Base-by-base conservation (phyloP, 2,329 filamentous ascomycete species). In the Keithomyces neogunnii region DNA sequence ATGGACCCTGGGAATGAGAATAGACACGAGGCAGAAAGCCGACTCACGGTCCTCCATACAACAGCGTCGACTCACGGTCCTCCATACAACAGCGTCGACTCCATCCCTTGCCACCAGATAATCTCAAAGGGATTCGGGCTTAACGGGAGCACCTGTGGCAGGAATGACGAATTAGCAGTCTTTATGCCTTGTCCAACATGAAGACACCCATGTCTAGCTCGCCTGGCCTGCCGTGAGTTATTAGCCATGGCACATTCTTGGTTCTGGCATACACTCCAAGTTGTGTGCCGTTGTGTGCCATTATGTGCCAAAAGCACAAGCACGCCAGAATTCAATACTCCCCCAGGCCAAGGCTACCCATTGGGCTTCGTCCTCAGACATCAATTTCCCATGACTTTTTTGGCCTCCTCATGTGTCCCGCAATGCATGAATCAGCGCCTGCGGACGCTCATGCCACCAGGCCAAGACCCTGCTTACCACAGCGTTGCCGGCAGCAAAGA, bases 401-500 rank as follows among this genome's bases (percentile, higher is more conserved):
- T 26, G 11, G 30, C 47, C 11, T 51, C 8, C 40, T 39, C 6
- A 19, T 28, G 45, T 38, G 42, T 11, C 45, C 6, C 19, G 19
- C 35, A 29, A 32, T 26, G 43, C 31, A 46, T 44, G n/a, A 10
- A 28, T 31, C 32, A 28, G 46, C 45, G 50, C 28, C 50, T 51
- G 50, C 42, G 46, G 50, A 29, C 26, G 44, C 38, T 29, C 39
- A 46, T 19, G 47, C 48, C 13, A 35, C 47, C 45, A 6, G 29
- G 32, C 45, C 47, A 36, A 39, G 48, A 50, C 47, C 31, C 45
- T 45, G 33, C 51, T 42, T 40, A 40, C 48, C 44, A 40, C 51
- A 10, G 45, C 33, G 35, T 39, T 47, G 48, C 42, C 48, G 48
- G 30, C 45, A 53, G 42, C 33, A 45, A 46, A n/a, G 11, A 33